phyloP scores from a whole-genome alignment of 352 stramenopile species.

The Phytophthora sp. region DNA sequence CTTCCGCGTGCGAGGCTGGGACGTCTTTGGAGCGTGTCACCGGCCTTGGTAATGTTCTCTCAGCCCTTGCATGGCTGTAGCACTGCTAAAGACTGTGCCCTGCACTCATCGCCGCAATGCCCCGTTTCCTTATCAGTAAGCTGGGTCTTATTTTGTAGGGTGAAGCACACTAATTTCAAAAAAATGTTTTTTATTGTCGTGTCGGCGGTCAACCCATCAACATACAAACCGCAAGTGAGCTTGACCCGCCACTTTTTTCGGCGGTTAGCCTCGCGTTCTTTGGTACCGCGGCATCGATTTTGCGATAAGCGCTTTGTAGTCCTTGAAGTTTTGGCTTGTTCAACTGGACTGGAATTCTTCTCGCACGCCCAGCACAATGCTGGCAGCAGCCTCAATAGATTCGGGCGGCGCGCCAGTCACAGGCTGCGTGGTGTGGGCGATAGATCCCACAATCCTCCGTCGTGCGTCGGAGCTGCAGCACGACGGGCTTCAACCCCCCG shows the following conservation, averaged over 20 bases:
- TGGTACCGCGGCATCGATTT: conserved; percentile 8
- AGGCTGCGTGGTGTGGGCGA: too few species aligned
- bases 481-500: conserved; percentile 1
- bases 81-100: background rate
- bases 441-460: conserved; percentile 22
- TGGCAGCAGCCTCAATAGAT: too few species aligned
- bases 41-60: background rate
- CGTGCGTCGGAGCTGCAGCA: conserved; percentile 18
- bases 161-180: background rate
- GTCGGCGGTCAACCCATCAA: background rate
- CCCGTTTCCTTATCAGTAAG: background rate
- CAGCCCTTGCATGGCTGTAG: background rate
- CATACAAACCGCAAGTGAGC: background rate
- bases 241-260: conserved; percentile 7
- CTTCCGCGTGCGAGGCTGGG: background rate
- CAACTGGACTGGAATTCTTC: conserved; percentile 26
- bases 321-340: conserved; percentile 35
- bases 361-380: background rate
- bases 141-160: conserved; percentile 13
- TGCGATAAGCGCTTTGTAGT: conserved; percentile 16
- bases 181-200: background rate
- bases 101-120: background rate
- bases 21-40: conserved; percentile 11
- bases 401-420: conserved; percentile 20
- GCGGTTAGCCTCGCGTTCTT: conserved; percentile 12